These are phyloP conservation scores for Podila minutissima DNA, from an alignment of 192 early-diverging fungal species.

Conservation along the genomic window DNA sequence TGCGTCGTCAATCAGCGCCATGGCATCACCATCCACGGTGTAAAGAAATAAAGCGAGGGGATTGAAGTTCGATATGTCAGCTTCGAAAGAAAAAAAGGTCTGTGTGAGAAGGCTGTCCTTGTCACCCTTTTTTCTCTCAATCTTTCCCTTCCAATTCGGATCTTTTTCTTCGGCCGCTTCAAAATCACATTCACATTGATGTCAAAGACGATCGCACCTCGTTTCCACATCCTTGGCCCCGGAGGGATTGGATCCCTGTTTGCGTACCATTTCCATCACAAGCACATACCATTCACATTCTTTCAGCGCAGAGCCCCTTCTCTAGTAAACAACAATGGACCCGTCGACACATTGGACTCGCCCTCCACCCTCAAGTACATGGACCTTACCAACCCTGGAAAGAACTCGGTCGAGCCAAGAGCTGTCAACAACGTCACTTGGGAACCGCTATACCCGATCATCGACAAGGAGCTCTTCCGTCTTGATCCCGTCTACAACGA, in stretches of 20 bases:
- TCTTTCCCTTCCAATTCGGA: no score
- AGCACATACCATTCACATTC: conserved; percentile 63
- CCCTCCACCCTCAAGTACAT: conserved; percentile 51
- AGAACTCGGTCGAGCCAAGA: conserved; percentile 33
- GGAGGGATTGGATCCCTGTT: conserved; percentile 77
- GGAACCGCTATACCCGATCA: conserved; percentile 30
- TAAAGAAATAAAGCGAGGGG: no score
- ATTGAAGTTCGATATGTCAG: no score
- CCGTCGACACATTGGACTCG: neutral
- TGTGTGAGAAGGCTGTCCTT: no score
- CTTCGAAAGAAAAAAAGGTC: no score
- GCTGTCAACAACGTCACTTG: conserved; percentile 48
- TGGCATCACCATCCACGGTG: neutral
- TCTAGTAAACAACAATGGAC: neutral
- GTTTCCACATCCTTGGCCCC: conserved; percentile 71
- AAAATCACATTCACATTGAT: neutral
- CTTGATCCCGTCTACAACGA: conserved; percentile 36
- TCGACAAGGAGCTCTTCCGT: conserved; percentile 17
- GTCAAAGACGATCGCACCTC: conserved; percentile 7
- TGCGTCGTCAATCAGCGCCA: conserved; percentile 7
- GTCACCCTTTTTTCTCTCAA: no score
- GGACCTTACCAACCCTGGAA: conserved; percentile 13
- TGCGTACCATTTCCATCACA: conserved; percentile 63
- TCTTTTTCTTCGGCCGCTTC: no score
- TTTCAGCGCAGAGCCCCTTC: conserved; percentile 63